Percentiles rank a stretch among this genome's conserved stretches.
These are phyloP conservation scores for Aethionema arabicum DNA, from an alignment of 345 rosid species.

Conservation along the genomic window DNA sequence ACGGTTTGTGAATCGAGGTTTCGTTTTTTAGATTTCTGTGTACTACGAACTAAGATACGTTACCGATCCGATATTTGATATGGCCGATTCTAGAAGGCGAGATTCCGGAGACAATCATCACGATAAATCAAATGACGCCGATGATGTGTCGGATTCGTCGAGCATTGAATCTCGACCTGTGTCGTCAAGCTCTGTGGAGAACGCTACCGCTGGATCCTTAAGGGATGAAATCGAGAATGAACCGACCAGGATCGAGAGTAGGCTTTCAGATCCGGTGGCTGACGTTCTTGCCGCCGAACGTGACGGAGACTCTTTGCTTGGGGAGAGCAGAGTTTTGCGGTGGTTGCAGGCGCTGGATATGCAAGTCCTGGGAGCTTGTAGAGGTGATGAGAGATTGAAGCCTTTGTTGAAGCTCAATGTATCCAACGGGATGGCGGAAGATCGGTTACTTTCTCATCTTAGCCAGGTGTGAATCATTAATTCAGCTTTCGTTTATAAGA, in stretches of 20 bases:
- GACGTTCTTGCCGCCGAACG: slow-evolving; percentile 49
- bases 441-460: slow-evolving; percentile 72
- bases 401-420: slow-evolving; percentile 78
- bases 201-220: slow-evolving; percentile 45
- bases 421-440: slow-evolving; percentile 69
- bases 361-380: slow-evolving; percentile 92
- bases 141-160: slow-evolving; percentile 38
- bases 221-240: slow-evolving; percentile 23
- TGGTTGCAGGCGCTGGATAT: slow-evolving; percentile 93
- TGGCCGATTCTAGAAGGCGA: slow-evolving; percentile 53
- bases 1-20: slow-evolving; percentile 29
- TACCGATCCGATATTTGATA: slow-evolving; percentile 44
- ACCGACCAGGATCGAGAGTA: slow-evolving; percentile 35
- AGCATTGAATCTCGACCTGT: slow-evolving; percentile 21
- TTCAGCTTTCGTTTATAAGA: background rate
- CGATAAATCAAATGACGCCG: slow-evolving; percentile 43
- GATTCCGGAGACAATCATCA: slow-evolving; percentile 41
- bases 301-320: slow-evolving; percentile 64
- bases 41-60: slow-evolving; percentile 9
- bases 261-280: slow-evolving; percentile 60
- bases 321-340: slow-evolving; percentile 72
- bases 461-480: slow-evolving; percentile 56
- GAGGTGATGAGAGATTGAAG: slow-evolving; percentile 94
- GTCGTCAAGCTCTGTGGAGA: slow-evolving; percentile 34
- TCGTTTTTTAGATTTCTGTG: slow-evolving; percentile 7